Evolutionary conservation across 1,284 basidiomycete species (phyloP), one percentile per base, ranked within the genome.

Genomic region (Thelephora terrestris): DNA sequence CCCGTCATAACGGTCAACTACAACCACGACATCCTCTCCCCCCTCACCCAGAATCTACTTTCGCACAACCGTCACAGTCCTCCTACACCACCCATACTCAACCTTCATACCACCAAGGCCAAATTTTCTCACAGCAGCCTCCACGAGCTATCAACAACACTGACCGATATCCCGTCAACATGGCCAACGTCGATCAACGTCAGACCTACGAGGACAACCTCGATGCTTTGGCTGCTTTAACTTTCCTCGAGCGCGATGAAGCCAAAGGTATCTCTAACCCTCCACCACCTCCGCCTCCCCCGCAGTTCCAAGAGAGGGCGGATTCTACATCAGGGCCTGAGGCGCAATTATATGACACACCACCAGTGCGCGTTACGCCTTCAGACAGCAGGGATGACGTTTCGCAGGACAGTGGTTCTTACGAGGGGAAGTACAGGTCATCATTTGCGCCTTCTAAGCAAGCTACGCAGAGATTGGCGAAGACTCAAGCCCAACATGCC

Each of bases 381-480:
- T 21, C n/a, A n/a, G 39, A 42, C 3, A 47, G 40, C 21, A 53
- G 53, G 34, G 62, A 64, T 27, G 58, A 55, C 16, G 52, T 42
- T 20, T 53, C 63, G 1, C 73, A 74, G 56, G 25, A 42, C n/a
- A 21, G 39, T 20, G 39, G 9, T 42, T 25, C 20, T 5, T 12
- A 25, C 20, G 25, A 25, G 14, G 39, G 25, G 25, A 21, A 42
- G 18, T 81, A 74, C 60, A 76, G 77, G 43, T 91, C 89, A 1
- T 91, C 91, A 2, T 94, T 94, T 58, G 85, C 89, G 0, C 85
- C 83, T 0, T 87, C 86, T 14, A 85, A 77, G 59, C 78, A 83
- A 53, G 91, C 88, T 20, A 78, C 79, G 20, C 81, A 94, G 60
- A 76, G 91, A 46, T 87, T 89, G 57, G 85, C 86, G 10, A 87